A percentile compares a stretch with the other conserved stretches of the same genome.
phyloP scores from a whole-genome alignment of 768 basidiomycete species.

The Phlegmacium glaucopus region DNA sequence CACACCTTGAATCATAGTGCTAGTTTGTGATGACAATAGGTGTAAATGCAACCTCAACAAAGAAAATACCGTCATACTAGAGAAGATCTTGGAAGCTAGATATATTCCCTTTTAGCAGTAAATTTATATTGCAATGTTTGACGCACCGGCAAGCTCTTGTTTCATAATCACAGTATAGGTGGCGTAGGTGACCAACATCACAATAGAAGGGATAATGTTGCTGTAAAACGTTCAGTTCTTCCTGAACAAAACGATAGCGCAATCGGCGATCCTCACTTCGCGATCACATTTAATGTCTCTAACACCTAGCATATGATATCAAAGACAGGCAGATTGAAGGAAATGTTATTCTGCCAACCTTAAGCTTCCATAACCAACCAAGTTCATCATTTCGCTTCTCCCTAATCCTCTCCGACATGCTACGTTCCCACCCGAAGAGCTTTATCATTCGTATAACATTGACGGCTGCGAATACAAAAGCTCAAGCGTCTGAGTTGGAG shows the following conservation, averaged over 20 bases:
- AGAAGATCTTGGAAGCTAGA: conserved; percentile 43
- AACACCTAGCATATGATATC: conserved; percentile 3
- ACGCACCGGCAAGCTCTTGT: conserved; percentile 26
- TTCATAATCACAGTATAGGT: conserved; percentile 37
- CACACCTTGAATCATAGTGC: too few relatives aligned
- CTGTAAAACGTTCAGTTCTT: conserved; percentile 2
- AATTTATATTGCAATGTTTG: background rate
- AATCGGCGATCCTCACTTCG: conserved; percentile 3
- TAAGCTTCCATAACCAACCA: conserved; percentile 45
- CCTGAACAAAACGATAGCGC: background rate
- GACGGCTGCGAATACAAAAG: too few relatives aligned
- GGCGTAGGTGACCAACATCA: too few relatives aligned
- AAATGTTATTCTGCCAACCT: conserved; percentile 35
- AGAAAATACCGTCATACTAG: conserved; percentile 59
- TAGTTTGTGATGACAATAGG: too few relatives aligned
- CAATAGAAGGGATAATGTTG: conserved; percentile 5
- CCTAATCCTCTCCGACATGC: conserved; percentile 48
- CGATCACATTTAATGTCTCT: background rate
- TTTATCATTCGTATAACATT: too few relatives aligned
- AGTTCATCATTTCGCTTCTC: conserved; percentile 64
- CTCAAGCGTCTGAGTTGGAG: too few relatives aligned
- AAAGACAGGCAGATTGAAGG: conserved; percentile 41
- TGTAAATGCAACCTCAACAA: too few relatives aligned
- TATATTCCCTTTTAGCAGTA: too few relatives aligned
- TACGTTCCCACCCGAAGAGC: too few relatives aligned